Base-by-base conservation (phyloP, 352 stramenopile species). In the Pythium apleroticum region DNA sequence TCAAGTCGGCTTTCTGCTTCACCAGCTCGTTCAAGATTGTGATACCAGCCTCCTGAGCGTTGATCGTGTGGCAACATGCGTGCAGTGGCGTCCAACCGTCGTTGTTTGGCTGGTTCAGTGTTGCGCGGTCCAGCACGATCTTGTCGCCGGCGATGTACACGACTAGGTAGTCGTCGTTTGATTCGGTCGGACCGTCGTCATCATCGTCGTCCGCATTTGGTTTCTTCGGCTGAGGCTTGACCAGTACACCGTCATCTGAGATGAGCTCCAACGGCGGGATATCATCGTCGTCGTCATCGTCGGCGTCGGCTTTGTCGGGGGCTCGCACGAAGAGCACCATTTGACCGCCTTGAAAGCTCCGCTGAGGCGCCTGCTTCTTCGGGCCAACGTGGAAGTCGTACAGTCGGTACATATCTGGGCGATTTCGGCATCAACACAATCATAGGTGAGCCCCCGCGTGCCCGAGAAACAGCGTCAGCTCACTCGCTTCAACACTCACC, bases 351-450 rank as follows among this genome's bases (percentile, higher is more conserved):
- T 90, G 75, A 52, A 90, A 89, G 52, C 52, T 57, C n/a, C 62
- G 63, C 12, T 54, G 52, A 3, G 60, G 67, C 46, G 74, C 69
- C 31, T 80, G 75, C 63, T 87, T 88, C 66, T 84, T 86, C 1
- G 81, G 80, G 2, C 83, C 86, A n/a, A 92, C 63, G 55, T 91
- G 81, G 58, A 94, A 94, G 63, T 94, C 86, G 52, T 90, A 91
- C 55, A 91, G 63, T 6, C 85, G 80, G 66, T 91, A 94, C 69
- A 92, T 72, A 50, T 91, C 85, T 71, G 56, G 20, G 12, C 37
- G 15, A 25, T 17, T n/a, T n/a, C 25, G 14, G n/a, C n/a, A n/a
- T n/a, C n/a, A 11, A 35, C 25, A 39, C 33, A 37, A 20, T 1
- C 7, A 31, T 27, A 35, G 1, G 30, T 50, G 8, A 57, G 30